A percentile compares a stretch with the other conserved stretches of the same genome.
These are phyloP conservation scores for Cryptococcus wingfieldii DNA, from an alignment of 1,284 basidiomycete species.

Conservation along the genomic window DNA sequence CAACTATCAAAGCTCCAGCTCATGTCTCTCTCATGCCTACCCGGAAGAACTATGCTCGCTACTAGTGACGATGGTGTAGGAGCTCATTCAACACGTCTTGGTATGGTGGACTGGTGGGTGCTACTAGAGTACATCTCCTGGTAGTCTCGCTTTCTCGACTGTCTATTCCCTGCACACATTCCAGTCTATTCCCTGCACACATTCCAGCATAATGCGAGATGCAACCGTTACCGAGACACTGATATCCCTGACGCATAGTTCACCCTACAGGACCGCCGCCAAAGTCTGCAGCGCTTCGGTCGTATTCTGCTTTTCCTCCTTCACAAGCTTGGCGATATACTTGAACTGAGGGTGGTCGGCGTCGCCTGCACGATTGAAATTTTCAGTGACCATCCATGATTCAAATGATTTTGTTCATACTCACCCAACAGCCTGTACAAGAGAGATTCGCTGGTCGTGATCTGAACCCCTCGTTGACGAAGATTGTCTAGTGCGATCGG, in stretches of 20 bases:
- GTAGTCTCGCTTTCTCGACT: too few relatives aligned
- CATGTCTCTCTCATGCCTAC: too few relatives aligned
- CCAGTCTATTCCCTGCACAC: too few relatives aligned
- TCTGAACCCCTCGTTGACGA: slow-evolving; percentile 66
- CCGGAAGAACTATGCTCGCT: too few relatives aligned
- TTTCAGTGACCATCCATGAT: background rate
- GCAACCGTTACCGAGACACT: background rate
- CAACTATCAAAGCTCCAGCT: too few relatives aligned
- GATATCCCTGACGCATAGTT: background rate
- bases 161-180: too few relatives aligned
- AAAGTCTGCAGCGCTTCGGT: slow-evolving; percentile 26
- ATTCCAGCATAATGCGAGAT: background rate
- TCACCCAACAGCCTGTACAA: slow-evolving; percentile 62
- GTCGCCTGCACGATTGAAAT: slow-evolving; percentile 52
- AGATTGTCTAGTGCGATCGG: slow-evolving; percentile 56
- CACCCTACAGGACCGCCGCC: background rate
- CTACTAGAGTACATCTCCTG: too few relatives aligned
- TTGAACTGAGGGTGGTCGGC: slow-evolving; percentile 67
- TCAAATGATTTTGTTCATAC: background rate
- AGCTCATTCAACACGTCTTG: too few relatives aligned
- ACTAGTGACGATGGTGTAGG: too few relatives aligned
- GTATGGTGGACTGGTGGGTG: too few relatives aligned
- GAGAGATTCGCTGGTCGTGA: slow-evolving; percentile 77
- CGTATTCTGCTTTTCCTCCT: slow-evolving; percentile 68
- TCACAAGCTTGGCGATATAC: slow-evolving; percentile 66